Percentiles rank a stretch among this genome's conserved stretches.
These are phyloP conservation scores for Ophioceras dolichostomum DNA, from an alignment of 2,329 filamentous ascomycete genomes.

Conservation along the genomic window DNA sequence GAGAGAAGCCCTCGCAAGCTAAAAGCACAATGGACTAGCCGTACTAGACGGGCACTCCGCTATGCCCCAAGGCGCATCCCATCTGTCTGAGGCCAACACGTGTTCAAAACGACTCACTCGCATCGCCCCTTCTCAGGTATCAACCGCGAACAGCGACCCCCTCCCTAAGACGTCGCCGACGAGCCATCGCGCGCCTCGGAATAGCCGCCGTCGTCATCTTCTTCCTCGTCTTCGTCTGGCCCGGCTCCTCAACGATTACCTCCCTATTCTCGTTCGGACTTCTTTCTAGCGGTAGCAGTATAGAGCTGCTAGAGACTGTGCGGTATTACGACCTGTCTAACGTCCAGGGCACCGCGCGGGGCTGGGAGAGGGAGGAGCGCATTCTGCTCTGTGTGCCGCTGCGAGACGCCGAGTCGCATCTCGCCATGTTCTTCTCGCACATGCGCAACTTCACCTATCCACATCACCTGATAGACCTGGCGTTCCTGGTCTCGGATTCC, in stretches of 20 bases:
- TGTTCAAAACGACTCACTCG: no score
- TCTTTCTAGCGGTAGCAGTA: slow-evolving; percentile 51
- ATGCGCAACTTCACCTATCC: slow-evolving; percentile 94
- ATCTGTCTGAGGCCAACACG: no score
- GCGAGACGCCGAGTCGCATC: slow-evolving; percentile 80
- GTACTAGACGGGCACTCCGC: no score
- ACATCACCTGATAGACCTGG: slow-evolving; percentile 89
- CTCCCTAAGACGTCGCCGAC: slow-evolving; percentile 59
- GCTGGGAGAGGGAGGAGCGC: slow-evolving; percentile 93
- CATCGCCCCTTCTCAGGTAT: slow-evolving; percentile 46
- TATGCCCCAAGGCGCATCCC: no score
- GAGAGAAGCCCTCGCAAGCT: no score
- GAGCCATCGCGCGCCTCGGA: slow-evolving; percentile 57
- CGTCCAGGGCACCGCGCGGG: slow-evolving; percentile 79
- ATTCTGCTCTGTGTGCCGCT: slow-evolving; percentile 91
- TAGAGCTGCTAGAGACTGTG: slow-evolving; percentile 78
- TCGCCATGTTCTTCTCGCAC: slow-evolving; percentile 98
- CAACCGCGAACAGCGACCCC: slow-evolving; percentile 68
- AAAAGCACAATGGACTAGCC: no score
- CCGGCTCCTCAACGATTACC: slow-evolving; percentile 43
- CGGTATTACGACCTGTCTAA: slow-evolving; percentile 93
- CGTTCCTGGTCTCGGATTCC: slow-evolving; percentile 93
- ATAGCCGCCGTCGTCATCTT: slow-evolving; percentile 46
- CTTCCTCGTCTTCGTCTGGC: slow-evolving; percentile 65
- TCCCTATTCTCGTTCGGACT: slow-evolving; percentile 59